Percentiles rank a stretch among this genome's conserved stretches.
Conservation (phyloP, 164 flowering plant species). For the Macadamia tetraphylla region DNA sequence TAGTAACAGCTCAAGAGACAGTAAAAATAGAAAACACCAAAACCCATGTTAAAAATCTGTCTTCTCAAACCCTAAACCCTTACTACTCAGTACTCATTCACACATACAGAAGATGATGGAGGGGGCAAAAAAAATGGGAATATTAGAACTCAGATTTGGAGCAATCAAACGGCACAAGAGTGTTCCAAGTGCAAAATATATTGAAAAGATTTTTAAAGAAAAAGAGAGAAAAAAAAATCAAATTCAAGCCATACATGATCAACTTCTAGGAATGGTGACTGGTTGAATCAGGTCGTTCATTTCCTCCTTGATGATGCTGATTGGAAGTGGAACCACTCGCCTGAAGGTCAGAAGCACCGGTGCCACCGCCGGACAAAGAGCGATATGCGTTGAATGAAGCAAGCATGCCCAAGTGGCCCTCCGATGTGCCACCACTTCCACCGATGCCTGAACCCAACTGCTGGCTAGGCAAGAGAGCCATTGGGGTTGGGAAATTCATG, state of each 20-base stretch:
- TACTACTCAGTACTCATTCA: slow-evolving; percentile 21
- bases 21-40: slow-evolving; percentile 17
- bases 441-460: slow-evolving; percentile 38
- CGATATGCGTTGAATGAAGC: slow-evolving; percentile 58
- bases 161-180: slow-evolving; percentile 45
- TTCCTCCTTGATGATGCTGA: slow-evolving; percentile 31
- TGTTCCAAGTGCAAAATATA: slow-evolving; percentile 18
- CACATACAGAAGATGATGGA: slow-evolving; percentile 9
- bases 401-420: slow-evolving; percentile 60
- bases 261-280: slow-evolving; percentile 31
- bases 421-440: slow-evolving; percentile 19
- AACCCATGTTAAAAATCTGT: slow-evolving; percentile 22
- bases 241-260: not conserved
- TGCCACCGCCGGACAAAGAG: slow-evolving; percentile 13
- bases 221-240: not conserved
- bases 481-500: slow-evolving; percentile 57
- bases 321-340: slow-evolving; percentile 51
- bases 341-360: slow-evolving; percentile 37
- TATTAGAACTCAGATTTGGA: slow-evolving; percentile 18
- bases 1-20: not conserved
- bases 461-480: slow-evolving; percentile 56
- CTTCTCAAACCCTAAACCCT: slow-evolving; percentile 34
- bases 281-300: slow-evolving; percentile 47
- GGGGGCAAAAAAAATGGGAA: slow-evolving; percentile 13
- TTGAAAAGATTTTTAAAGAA: not conserved